Percentiles rank a stretch among this genome's conserved stretches.
Conservation (phyloP, 192 early-diverging fungal genomes). For the Geosiphon pyriformis region DNA sequence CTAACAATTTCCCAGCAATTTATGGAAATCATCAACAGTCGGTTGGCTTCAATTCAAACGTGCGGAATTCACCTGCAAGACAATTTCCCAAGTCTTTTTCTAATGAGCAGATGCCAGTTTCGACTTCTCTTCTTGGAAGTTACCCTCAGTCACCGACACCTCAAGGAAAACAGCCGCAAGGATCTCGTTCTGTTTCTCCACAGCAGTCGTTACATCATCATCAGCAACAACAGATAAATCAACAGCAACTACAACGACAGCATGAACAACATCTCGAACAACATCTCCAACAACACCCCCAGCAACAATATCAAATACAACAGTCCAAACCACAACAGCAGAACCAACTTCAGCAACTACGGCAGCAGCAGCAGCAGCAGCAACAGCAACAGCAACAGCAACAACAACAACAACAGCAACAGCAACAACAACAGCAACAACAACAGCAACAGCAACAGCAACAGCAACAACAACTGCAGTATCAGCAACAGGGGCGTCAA, state of each 20-base stretch:
- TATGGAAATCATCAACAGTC: neutral
- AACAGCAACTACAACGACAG: neutral
- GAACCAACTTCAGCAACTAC: neutral
- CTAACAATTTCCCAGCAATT: neutral
- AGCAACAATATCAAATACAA: neutral
- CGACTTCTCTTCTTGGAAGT: slow-evolving; percentile 7
- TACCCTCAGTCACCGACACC: slow-evolving; percentile 10
- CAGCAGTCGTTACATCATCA: neutral
- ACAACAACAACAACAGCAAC: slow-evolving; percentile 9
- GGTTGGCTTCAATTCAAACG: neutral
- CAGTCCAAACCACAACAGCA: neutral
- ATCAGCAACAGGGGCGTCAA: neutral
- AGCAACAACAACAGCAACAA: slow-evolving; percentile 1
- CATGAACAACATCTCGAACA: neutral
- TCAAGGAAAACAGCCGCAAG: neutral
- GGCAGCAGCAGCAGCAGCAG: neutral
- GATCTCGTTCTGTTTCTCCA: neutral
- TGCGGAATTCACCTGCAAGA: neutral
- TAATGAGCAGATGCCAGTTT: slow-evolving; percentile 4
- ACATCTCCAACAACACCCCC: neutral
- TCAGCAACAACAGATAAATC: neutral
- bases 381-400: slow-evolving; percentile 1
- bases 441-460: slow-evolving; percentile 1
- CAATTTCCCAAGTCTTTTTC: slow-evolving; percentile 6
- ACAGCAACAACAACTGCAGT: slow-evolving; percentile 1